Base-by-base conservation (phyloP, 1,139 yeast genomes). In the Pichia sp. region DNA sequence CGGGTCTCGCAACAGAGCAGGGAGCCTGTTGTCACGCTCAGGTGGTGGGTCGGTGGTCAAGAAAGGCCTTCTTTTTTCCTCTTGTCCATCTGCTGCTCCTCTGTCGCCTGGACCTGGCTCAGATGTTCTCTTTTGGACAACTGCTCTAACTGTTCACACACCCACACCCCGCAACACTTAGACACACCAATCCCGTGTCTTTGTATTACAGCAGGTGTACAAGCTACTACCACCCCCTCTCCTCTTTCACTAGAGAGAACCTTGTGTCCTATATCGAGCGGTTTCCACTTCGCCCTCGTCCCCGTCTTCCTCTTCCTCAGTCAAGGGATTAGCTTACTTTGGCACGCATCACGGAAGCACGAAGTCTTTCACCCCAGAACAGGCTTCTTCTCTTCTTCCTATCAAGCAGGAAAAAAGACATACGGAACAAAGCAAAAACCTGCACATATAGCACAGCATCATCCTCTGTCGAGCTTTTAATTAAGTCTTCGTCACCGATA, bases 381-480 rank as follows among this genome's bases (percentile, higher is more conserved):
- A 31, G 34, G 12, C 34, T 12, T 31, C 12, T 31, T 4, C 2
- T 31, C 12, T 31, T 12, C 34, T 20, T 20, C 24, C 24, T 20
- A 20, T 20, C 24, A 20, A 20, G 24, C 24, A 20, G 24, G 24
- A 12, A 31, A 31, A 31, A 31, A 31, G 9, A 31, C 12, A 31
- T 31, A 8, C 9, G 12, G 12, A 31, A 31, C 12, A 12, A 12
- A 31, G 34, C 34, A 31, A 31, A 31, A 31, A 31, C 9, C 34
- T 36, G n/a, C 40, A 36, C 40, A 36, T 14, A 36, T 12, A 36
- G n/a, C 40, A 36, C 10, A 31, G 12, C 9, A 9, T 6, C 40
- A 36, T 36, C 40, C 40, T 14, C 40, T 46, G 17, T 42, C 59
- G 59, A 56, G 46, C 59, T 56, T 56, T 56, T 56, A 56, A 56